A percentile compares a stretch with the other conserved stretches of the same genome.
Evolutionary conservation across 106 monocot species (phyloP).

Genomic region (Acorus calamus): DNA sequence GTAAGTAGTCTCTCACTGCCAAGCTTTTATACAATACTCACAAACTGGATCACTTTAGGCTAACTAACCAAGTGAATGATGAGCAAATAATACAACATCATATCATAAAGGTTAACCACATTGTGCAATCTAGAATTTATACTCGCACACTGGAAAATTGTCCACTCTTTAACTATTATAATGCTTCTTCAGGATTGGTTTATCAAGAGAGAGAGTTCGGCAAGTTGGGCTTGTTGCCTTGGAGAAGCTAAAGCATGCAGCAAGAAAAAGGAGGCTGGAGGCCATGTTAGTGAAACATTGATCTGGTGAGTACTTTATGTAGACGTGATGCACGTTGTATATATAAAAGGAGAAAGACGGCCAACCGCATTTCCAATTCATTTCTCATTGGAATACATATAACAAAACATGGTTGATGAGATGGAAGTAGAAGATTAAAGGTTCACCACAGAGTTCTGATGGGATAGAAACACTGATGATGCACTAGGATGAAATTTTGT

Average conservation of each 20-base stretch:
- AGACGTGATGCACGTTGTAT: conserved; percentile 7
- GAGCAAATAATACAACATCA: too few relatives aligned
- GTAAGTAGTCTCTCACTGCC: conserved; percentile 33
- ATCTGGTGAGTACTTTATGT: background rate
- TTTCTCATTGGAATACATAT: background rate
- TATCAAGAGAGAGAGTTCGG: conserved; percentile 85
- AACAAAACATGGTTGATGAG: too few relatives aligned
- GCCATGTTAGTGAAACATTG: conserved; percentile 75
- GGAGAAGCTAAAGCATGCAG: conserved; percentile 91
- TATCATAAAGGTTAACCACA: too few relatives aligned
- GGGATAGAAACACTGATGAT: background rate
- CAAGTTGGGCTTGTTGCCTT: conserved; percentile 92
- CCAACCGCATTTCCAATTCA: background rate
- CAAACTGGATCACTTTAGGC: too few relatives aligned
- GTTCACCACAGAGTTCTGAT: background rate
- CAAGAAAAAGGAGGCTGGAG: conserved; percentile 63
- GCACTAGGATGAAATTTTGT: too few relatives aligned
- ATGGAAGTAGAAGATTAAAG: too few relatives aligned
- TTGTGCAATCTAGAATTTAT: too few relatives aligned
- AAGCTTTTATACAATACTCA: background rate
- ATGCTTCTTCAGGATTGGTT: conserved; percentile 50
- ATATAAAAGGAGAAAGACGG: conserved; percentile 10
- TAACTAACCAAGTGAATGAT: too few relatives aligned
- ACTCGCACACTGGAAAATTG: too few relatives aligned
- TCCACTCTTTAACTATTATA: background rate